Evolutionary conservation across 306 rosid species (phyloP).

Genomic region (Biancaea sappan): DNA sequence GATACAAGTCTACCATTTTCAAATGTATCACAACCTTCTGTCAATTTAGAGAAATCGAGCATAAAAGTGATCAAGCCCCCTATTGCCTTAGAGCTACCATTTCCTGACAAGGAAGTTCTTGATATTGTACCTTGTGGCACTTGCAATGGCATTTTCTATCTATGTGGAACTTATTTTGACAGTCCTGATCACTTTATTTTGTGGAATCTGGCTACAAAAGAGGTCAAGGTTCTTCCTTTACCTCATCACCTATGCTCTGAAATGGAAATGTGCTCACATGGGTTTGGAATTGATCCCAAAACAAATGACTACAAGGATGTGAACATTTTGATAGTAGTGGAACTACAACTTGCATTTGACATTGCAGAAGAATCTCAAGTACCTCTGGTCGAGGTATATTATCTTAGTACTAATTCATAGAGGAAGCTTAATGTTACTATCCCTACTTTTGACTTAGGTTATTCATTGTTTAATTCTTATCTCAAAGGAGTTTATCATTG

Average conservation of each 20-base stretch:
- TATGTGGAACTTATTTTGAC: background rate
- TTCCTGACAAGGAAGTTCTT: background rate
- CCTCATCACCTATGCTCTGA: background rate
- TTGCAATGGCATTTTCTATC: background rate
- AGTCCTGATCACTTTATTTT: background rate
- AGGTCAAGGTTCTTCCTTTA: background rate
- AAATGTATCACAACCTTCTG: background rate
- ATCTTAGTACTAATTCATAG: background rate
- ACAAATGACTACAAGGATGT: conserved; percentile 5
- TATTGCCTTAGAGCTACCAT: background rate
- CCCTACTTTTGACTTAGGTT: background rate
- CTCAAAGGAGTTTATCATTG: conserved; percentile 13
- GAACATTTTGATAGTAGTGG: background rate
- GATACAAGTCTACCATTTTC: background rate
- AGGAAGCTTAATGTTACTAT: background rate
- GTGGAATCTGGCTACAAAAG: conserved; percentile 7
- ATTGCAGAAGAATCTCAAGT: background rate
- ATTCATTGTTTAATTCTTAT: background rate
- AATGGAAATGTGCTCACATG: background rate
- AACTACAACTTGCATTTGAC: background rate
- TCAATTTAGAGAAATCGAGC: background rate
- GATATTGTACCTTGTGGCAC: background rate
- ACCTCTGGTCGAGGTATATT: background rate
- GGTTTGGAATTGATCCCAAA: background rate
- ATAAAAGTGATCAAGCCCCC: background rate